Conservation (phyloP, 2,329 filamentous ascomycete genomes). For the Neonectria punicea region DNA sequence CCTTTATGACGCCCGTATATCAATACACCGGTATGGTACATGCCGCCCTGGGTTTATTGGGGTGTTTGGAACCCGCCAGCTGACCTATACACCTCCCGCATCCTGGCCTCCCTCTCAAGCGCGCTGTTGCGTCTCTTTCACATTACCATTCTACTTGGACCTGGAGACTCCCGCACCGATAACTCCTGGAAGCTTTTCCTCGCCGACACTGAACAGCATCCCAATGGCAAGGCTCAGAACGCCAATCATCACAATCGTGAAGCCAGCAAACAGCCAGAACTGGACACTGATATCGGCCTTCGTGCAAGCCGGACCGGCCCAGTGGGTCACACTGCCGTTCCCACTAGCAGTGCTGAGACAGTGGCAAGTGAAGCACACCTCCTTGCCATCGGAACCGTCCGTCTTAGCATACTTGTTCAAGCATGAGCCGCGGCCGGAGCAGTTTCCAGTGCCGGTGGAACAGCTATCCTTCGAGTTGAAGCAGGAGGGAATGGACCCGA, state of each 20-base stretch:
- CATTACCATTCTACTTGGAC: conserved; percentile 61
- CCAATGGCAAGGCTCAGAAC: conserved; percentile 77
- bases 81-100: conserved; percentile 38
- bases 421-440: conserved; percentile 85
- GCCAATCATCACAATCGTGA: conserved; percentile 76
- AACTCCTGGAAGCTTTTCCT: conserved; percentile 89
- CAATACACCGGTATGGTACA: conserved; percentile 47
- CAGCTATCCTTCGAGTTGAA: conserved; percentile 78
- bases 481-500: conserved; percentile 73
- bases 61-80: conserved; percentile 31
- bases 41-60: conserved; percentile 38
- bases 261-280: conserved; percentile 87
- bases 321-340: conserved; percentile 73
- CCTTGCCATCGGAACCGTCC: conserved; percentile 50
- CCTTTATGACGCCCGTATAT: conserved; percentile 45
- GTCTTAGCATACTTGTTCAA: conserved; percentile 68
- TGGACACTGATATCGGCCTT: conserved; percentile 90
- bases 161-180: conserved; percentile 93
- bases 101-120: conserved; percentile 27
- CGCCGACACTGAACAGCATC: conserved; percentile 84
- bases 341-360: conserved; percentile 72
- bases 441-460: conserved; percentile 75
- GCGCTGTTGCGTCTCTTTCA: not conserved
- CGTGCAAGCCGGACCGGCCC: conserved; percentile 88
- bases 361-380: conserved; percentile 80